Evolutionary conservation across 805 yeast species (phyloP).

Genomic region (Candida parachauliodes): DNA sequence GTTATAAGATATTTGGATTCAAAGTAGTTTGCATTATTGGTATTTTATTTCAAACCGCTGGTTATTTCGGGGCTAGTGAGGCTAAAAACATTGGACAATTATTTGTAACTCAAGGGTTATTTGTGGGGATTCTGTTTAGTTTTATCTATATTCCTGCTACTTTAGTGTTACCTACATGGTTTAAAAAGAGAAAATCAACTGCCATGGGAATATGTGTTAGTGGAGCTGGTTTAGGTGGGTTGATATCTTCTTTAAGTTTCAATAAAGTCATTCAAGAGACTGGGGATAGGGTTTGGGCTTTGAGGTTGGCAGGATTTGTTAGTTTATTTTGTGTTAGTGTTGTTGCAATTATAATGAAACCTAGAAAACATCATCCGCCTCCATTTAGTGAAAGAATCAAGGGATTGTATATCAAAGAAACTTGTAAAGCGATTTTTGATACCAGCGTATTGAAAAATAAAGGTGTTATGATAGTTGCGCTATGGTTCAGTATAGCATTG

Average conservation of each 20-base stretch:
- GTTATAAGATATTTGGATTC: constrained; percentile 49
- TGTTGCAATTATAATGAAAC: constrained; percentile 42
- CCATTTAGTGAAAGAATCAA: constrained; percentile 21
- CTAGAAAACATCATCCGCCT: constrained; percentile 35
- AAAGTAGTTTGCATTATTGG: constrained; percentile 46
- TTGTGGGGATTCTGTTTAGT: constrained; percentile 48
- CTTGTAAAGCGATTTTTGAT: constrained; percentile 35
- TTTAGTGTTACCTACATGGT: constrained; percentile 47
- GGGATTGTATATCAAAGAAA: constrained; percentile 16
- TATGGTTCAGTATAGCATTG: constrained; percentile 36
- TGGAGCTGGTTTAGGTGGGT: constrained; percentile 54
- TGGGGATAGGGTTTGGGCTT: constrained; percentile 44
- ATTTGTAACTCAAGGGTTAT: constrained; percentile 49
- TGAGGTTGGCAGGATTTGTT: constrained; percentile 36
- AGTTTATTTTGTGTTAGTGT: constrained; percentile 28
- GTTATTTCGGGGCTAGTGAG: constrained; percentile 49
- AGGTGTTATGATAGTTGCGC: constrained; percentile 20
- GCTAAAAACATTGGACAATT: constrained; percentile 49
- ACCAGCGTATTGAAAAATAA: constrained; percentile 20
- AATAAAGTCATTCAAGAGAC: constrained; percentile 36
- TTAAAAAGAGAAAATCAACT: constrained; percentile 39
- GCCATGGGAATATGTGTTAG: constrained; percentile 47
- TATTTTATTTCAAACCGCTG: constrained; percentile 38
- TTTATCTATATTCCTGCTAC: constrained; percentile 43
- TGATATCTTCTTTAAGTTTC: constrained; percentile 42